Conservation (phyloP, 805 yeast genomes). For the Metschnikowia vanudenii region DNA sequence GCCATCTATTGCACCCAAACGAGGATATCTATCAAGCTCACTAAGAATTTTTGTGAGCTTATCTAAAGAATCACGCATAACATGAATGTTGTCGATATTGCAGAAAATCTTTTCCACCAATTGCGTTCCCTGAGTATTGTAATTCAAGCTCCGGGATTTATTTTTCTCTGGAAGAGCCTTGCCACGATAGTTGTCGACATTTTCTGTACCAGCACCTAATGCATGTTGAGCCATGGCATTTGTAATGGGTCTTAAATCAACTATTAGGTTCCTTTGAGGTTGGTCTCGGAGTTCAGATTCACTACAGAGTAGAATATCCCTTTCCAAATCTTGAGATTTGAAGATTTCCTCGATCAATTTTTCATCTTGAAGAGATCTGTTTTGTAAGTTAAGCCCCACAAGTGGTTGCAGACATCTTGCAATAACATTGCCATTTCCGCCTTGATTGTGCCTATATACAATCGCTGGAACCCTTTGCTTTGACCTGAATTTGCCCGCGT, state of each 20-base stretch:
- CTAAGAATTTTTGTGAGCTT: slow-evolving; percentile 60
- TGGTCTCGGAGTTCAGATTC: slow-evolving; percentile 29
- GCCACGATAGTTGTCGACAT: slow-evolving; percentile 76
- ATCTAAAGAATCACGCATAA: slow-evolving; percentile 80
- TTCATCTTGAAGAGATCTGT: slow-evolving; percentile 90
- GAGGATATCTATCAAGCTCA: slow-evolving; percentile 63
- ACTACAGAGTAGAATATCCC: slow-evolving; percentile 18
- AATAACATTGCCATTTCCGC: slow-evolving; percentile 68
- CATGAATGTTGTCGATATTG: slow-evolving; percentile 94
- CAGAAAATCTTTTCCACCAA: slow-evolving; percentile 70
- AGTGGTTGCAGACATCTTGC: slow-evolving; percentile 91
- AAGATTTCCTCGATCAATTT: slow-evolving; percentile 73
- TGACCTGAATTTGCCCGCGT: slow-evolving; percentile 84
- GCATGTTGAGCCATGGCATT: slow-evolving; percentile 97
- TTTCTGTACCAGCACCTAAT: slow-evolving; percentile 96
- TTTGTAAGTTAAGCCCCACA: slow-evolving; percentile 78
- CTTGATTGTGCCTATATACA: slow-evolving; percentile 62
- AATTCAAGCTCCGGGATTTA: slow-evolving; percentile 2
- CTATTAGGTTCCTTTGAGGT: slow-evolving; percentile 60
- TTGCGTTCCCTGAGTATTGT: slow-evolving; percentile 8
- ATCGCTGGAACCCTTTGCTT: slow-evolving; percentile 81
- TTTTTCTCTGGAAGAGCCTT: slow-evolving; percentile 14
- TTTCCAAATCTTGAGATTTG: slow-evolving; percentile 47
- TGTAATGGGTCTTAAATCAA: slow-evolving; percentile 89
- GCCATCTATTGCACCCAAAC: slow-evolving; percentile 12